These are phyloP conservation scores for Starmerella etchellsii DNA, from an alignment of 805 yeast genomes.

Conservation along the genomic window DNA sequence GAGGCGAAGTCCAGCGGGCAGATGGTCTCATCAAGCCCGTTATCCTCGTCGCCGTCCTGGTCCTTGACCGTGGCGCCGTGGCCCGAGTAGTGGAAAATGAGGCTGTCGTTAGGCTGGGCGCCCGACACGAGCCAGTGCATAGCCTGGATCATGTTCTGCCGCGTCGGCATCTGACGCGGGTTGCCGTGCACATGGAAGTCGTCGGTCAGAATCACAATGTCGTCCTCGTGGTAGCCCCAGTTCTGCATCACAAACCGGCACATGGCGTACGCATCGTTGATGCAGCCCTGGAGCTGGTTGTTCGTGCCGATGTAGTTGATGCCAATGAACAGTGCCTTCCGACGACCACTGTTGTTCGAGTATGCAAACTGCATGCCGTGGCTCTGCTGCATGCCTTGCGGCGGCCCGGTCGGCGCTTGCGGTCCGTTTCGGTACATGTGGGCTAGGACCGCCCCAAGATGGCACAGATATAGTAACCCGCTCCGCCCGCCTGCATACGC, in stretches of 20 bases:
- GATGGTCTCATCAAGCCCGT: conserved; percentile 58
- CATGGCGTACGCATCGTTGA: conserved; percentile 51
- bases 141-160: conserved; percentile 58
- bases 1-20: conserved; percentile 61
- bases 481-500: too few species aligned
- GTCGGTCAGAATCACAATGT: conserved; percentile 32
- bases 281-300: conserved; percentile 60
- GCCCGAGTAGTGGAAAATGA: conserved; percentile 75
- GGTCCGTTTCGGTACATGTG: not conserved
- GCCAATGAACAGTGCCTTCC: conserved; percentile 67
- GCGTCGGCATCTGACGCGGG: conserved; percentile 42
- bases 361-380: conserved; percentile 37
- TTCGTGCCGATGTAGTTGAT: conserved; percentile 59
- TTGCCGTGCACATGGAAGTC: conserved; percentile 26
- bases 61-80: conserved; percentile 73
- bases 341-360: conserved; percentile 57
- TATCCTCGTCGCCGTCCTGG: conserved; percentile 60
- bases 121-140: conserved; percentile 69
- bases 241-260: conserved; percentile 31
- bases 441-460: too few species aligned
- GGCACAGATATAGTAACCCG: too few species aligned
- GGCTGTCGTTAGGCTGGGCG: conserved; percentile 64
- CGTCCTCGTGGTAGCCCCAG: conserved; percentile 29
- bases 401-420: conserved; percentile 18
- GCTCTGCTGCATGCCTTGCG: conserved; percentile 27